Evolutionary conservation across 2,329 filamentous ascomycete genomes (phyloP).

Genomic region (Aspergillus thermomutatus): DNA sequence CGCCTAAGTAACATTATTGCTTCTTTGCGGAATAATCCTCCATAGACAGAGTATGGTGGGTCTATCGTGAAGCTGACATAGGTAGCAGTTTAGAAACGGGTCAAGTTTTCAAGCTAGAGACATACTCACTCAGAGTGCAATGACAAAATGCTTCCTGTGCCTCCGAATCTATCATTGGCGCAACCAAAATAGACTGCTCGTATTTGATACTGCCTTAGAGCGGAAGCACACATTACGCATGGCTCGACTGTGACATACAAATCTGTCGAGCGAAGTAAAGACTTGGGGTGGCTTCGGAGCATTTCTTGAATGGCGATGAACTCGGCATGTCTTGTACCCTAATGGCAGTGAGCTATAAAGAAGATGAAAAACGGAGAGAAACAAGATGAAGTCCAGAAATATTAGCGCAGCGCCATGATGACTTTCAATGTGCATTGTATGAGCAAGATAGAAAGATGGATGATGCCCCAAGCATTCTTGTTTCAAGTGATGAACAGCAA

Average conservation of each 20-base stretch:
- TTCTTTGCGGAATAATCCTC: conserved; percentile 85
- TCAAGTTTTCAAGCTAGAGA: conserved; percentile 13
- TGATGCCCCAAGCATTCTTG: background rate
- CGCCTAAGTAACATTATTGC: conserved; percentile 87
- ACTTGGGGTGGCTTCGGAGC: conserved; percentile 61
- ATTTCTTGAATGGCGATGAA: conserved; percentile 78
- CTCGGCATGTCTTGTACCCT: conserved; percentile 93
- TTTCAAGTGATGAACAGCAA: conserved; percentile 2
- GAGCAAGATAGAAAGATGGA: background rate
- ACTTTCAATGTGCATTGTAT: background rate
- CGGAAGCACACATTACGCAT: conserved; percentile 97
- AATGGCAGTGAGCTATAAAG: conserved; percentile 44
- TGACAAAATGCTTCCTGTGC: conserved; percentile 87
- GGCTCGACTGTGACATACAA: conserved; percentile 98
- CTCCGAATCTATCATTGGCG: conserved; percentile 94
- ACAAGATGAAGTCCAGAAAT: background rate
- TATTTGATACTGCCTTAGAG: conserved; percentile 83
- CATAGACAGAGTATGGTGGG: conserved; percentile 74
- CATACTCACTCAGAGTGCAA: conserved; percentile 71
- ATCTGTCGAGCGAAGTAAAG: conserved; percentile 68
- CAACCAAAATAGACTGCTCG: conserved; percentile 92
- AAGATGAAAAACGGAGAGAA: background rate
- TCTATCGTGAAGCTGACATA: conserved; percentile 65
- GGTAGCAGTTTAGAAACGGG: conserved; percentile 8
- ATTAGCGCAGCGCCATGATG: background rate